Evolutionary conservation across 768 basidiomycete species (phyloP).

Genomic region (Boletus fagicola): DNA sequence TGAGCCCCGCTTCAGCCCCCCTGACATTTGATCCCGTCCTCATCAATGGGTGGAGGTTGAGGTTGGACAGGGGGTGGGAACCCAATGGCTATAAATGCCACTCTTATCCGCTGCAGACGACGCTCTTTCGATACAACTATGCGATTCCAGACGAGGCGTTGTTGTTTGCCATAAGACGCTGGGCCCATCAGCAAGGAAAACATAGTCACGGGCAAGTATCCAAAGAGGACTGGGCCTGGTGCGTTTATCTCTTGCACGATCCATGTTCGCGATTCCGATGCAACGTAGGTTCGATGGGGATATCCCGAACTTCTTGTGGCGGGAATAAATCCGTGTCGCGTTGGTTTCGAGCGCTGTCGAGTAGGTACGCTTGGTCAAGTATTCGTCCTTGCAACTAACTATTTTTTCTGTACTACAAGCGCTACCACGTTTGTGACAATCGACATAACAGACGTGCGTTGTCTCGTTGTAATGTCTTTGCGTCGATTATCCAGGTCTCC

Average conservation of each 20-base stretch:
- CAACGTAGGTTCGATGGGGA: slow-evolving; percentile 24
- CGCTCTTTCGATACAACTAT: slow-evolving; percentile 29
- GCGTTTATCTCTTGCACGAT: background rate
- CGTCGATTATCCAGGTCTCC: background rate
- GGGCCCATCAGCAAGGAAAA: slow-evolving; percentile 11
- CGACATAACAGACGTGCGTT: background rate
- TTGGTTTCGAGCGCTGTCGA: background rate
- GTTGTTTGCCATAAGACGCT: background rate
- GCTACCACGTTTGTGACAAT: no score
- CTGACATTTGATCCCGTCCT: slow-evolving; percentile 17
- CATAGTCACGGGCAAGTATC: background rate
- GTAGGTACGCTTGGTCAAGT: background rate
- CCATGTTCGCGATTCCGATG: background rate
- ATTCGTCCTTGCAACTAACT: background rate
- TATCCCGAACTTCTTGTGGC: slow-evolving; percentile 6
- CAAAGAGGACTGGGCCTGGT: slow-evolving; percentile 23
- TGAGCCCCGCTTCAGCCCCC: slow-evolving; percentile 10
- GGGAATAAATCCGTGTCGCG: background rate
- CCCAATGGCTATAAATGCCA: background rate
- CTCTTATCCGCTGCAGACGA: slow-evolving; percentile 10
- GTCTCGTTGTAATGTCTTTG: background rate
- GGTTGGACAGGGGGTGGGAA: rapidly evolving
- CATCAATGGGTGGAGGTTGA: slow-evolving; percentile 22
- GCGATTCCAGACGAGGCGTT: slow-evolving; percentile 13
- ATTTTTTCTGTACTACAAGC: background rate